phyloP scores from a whole-genome alignment of 73 alveolate genomes.

The Stentor roeselii region DNA sequence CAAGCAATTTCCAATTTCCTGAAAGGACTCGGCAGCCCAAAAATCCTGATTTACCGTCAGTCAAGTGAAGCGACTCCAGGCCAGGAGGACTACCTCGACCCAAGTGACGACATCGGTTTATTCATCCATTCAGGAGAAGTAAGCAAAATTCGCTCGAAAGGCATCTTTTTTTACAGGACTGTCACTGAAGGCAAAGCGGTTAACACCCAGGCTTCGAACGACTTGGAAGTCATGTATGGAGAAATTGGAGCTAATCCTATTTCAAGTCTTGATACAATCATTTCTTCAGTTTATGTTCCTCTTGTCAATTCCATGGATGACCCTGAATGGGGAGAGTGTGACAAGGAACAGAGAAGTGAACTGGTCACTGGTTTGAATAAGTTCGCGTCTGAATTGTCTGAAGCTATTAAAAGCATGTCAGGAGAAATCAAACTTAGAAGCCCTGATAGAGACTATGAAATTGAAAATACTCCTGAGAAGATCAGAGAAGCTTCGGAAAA shows the following conservation, averaged over 20 bases:
- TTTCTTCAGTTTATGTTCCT: constrained; percentile 58
- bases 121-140: constrained; percentile 40
- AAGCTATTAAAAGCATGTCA: constrained; percentile 62
- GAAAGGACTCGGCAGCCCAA: constrained; percentile 30
- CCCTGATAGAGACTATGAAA: constrained; percentile 38
- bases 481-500: constrained; percentile 32
- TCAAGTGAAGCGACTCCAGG: constrained; percentile 14
- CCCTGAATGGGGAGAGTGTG: constrained; percentile 67
- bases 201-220: constrained; percentile 54
- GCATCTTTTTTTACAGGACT: constrained; percentile 54
- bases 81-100: constrained; percentile 14
- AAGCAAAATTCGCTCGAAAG: constrained; percentile 49
- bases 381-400: constrained; percentile 65
- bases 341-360: constrained; percentile 63
- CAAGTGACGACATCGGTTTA: background rate
- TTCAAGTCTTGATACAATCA: constrained; percentile 50
- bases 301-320: constrained; percentile 49
- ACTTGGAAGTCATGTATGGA: constrained; percentile 69
- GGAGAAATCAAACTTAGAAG: constrained; percentile 54
- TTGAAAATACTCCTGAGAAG: constrained; percentile 35
- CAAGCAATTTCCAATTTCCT: constrained; percentile 24
- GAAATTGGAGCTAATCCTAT: constrained; percentile 68
- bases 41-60: constrained; percentile 10
- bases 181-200: constrained; percentile 56
- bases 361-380: constrained; percentile 59